These are phyloP conservation scores for Fremontodendron californicum DNA, from an alignment of 345 rosid genomes.

Conservation along the genomic window DNA sequence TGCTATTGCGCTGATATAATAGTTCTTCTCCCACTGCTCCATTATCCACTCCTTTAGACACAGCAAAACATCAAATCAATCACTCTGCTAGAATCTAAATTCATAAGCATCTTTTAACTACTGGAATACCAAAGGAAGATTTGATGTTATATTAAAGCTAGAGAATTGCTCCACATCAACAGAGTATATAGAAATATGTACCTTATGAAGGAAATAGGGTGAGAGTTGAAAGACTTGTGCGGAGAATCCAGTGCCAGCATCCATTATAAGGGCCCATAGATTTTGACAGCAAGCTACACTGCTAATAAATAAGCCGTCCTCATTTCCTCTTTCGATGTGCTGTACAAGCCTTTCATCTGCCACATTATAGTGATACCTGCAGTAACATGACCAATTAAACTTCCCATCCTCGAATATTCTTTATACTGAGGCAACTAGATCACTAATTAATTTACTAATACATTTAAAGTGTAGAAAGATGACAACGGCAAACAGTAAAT, in stretches of 20 bases:
- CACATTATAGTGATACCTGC: conserved; percentile 75
- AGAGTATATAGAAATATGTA: conserved; percentile 2
- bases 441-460: neutral
- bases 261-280: conserved; percentile 77
- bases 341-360: conserved; percentile 54
- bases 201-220: conserved; percentile 58
- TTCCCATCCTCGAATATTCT: neutral
- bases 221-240: conserved; percentile 66
- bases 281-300: conserved; percentile 57
- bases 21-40: conserved; percentile 98
- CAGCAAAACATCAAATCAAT: conserved; percentile 8
- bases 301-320: conserved; percentile 66
- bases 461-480: neutral
- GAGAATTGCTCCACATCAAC: conserved; percentile 1
- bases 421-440: neutral
- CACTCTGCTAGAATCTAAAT: neutral
- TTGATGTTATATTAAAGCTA: no score
- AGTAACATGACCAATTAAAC: conserved; percentile 1
- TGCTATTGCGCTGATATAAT: conserved; percentile 81
- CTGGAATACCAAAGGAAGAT: neutral
- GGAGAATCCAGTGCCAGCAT: conserved; percentile 59
- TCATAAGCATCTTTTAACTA: conserved; percentile 13
- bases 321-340: conserved; percentile 61
- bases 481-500: neutral
- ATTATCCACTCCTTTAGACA: conserved; percentile 89